These are phyloP conservation scores for Nakazawaea siamensis DNA, from an alignment of 805 yeast genomes.

Conservation along the genomic window DNA sequence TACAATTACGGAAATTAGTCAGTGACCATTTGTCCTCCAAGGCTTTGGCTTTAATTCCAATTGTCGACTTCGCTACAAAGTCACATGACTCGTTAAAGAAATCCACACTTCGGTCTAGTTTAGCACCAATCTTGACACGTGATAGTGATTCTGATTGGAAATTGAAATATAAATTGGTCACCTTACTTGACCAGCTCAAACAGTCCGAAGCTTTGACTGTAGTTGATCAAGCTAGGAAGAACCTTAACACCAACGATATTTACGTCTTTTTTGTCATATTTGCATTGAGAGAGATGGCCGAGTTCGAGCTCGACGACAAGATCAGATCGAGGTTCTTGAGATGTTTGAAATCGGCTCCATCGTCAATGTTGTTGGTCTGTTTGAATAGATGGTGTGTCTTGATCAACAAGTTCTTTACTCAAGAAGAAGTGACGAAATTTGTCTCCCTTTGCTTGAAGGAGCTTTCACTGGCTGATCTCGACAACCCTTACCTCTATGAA, in stretches of 20 bases:
- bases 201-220: constrained; percentile 5
- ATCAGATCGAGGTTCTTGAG: constrained; percentile 18
- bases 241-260: constrained; percentile 6
- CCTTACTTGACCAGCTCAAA: constrained; percentile 33
- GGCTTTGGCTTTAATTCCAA: constrained; percentile 18
- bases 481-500: constrained; percentile 38
- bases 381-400: constrained; percentile 52
- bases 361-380: constrained; percentile 15
- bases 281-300: constrained; percentile 40
- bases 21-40: background rate
- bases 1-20: constrained; percentile 25
- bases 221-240: background rate
- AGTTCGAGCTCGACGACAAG: constrained; percentile 15
- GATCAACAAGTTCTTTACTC: constrained; percentile 25
- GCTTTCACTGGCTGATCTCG: constrained; percentile 19
- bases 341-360: constrained; percentile 14
- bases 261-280: constrained; percentile 31
- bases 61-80: constrained; percentile 32
- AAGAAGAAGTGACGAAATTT: constrained; percentile 21
- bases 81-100: constrained; percentile 20
- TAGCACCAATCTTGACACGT: background rate
- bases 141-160: constrained; percentile 27
- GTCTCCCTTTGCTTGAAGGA: constrained; percentile 21
- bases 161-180: constrained; percentile 36
- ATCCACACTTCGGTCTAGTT: constrained; percentile 15